Percentiles rank a stretch among this genome's conserved stretches.
These are phyloP conservation scores for Chaetothyriales sp. DNA, from an alignment of 2,329 filamentous ascomycete species.

Conservation along the genomic window DNA sequence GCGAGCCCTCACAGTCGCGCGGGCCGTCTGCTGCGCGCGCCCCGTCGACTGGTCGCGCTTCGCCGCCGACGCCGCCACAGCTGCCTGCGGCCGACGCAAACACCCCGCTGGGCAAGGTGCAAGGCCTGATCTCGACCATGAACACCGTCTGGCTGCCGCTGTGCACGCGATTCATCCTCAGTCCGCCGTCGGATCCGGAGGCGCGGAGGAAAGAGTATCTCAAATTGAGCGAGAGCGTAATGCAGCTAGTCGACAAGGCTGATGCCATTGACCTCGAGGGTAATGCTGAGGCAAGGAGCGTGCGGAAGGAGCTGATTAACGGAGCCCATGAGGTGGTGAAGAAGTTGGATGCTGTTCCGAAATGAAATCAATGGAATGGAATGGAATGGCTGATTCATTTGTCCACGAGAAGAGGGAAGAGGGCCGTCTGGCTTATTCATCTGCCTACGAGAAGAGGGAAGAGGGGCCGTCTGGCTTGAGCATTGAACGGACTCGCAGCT, in stretches of 20 bases:
- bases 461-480: too few relatives aligned
- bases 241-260: slow-evolving; percentile 39
- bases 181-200: slow-evolving; percentile 28
- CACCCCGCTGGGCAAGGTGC: slow-evolving; percentile 26
- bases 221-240: slow-evolving; percentile 30
- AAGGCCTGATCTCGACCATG: slow-evolving; percentile 26
- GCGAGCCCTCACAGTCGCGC: slow-evolving; percentile 10
- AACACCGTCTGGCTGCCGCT: slow-evolving; percentile 26
- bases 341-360: slow-evolving; percentile 23
- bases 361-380: neutral
- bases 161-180: slow-evolving; percentile 25
- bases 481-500: neutral
- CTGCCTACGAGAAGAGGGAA: too few relatives aligned
- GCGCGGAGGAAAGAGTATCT: slow-evolving; percentile 30
- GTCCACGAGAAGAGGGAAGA: too few relatives aligned
- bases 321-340: slow-evolving; percentile 29
- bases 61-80: slow-evolving; percentile 7
- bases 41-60: slow-evolving; percentile 3
- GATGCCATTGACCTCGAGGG: slow-evolving; percentile 64
- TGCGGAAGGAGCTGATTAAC: slow-evolving; percentile 32
- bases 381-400: too few relatives aligned
- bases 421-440: too few relatives aligned
- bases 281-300: slow-evolving; percentile 41
- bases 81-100: slow-evolving; percentile 24
- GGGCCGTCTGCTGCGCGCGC: slow-evolving; percentile 5